Evolutionary conservation across 306 rosid species (phyloP).

Genomic region (Medicago lupulina): DNA sequence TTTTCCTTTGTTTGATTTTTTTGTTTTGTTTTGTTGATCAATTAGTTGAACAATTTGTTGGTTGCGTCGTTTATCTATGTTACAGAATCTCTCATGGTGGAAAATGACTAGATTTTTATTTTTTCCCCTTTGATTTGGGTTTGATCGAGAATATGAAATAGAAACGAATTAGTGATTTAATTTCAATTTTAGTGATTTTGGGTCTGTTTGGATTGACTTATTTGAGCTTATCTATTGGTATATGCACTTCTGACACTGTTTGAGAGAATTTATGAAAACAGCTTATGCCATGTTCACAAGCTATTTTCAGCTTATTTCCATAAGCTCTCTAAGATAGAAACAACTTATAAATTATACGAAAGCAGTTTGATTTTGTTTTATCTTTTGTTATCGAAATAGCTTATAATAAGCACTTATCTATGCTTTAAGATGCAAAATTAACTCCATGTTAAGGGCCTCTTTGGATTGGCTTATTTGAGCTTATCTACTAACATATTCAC

Average conservation of each 20-base stretch:
- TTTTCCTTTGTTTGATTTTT: not conserved
- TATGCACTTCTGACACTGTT: no score
- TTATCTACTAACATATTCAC: not conserved
- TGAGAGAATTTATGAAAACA: not conserved
- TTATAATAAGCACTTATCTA: no score
- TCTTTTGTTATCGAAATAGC: no score
- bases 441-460: not conserved
- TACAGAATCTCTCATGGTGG: not conserved
- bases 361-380: no score
- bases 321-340: not conserved
- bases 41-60: not conserved
- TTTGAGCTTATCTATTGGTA: not conserved
- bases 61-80: not conserved
- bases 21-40: not conserved
- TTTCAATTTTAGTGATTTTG: slow-evolving; percentile 12
- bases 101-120: not conserved
- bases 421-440: not conserved
- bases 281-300: not conserved
- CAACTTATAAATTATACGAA: no score
- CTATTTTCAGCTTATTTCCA: no score
- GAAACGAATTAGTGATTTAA: not conserved
- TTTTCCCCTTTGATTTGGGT: not conserved
- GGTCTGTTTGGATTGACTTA: not conserved
- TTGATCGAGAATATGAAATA: slow-evolving; percentile 19
- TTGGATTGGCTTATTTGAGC: not conserved